Evolutionary conservation across 2,329 filamentous ascomycete species (phyloP).

Genomic region (Fusarium cyanostomum): DNA sequence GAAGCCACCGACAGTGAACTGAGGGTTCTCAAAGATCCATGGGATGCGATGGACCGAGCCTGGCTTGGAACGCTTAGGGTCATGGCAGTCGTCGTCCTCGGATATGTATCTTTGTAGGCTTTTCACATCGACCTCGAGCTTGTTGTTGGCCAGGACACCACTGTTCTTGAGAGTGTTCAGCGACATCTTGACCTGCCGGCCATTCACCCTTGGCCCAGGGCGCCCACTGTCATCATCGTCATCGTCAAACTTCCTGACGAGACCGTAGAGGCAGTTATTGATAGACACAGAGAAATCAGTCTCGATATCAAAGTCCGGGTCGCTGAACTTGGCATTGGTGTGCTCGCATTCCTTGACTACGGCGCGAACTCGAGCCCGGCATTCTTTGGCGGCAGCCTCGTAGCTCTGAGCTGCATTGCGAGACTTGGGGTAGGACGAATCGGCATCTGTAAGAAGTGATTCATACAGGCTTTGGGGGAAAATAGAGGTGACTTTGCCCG

Average conservation of each 20-base stretch:
- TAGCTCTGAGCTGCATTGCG: conserved; percentile 55
- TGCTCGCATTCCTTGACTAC: conserved; percentile 55
- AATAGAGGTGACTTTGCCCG: conserved; percentile 56
- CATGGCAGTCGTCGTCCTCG: conserved; percentile 1
- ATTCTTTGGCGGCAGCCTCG: conserved; percentile 52
- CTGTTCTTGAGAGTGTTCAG: conserved; percentile 23
- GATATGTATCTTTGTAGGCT: conserved; percentile 24
- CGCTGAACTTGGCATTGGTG: conserved; percentile 57
- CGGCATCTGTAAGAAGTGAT: conserved; percentile 36
- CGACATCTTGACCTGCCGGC: conserved; percentile 23
- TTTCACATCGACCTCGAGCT: conserved; percentile 21
- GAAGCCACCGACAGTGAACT: conserved; percentile 53
- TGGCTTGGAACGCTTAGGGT: conserved; percentile 34
- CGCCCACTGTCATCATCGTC: conserved; percentile 16
- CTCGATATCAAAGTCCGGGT: conserved; percentile 57
- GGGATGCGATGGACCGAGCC: conserved; percentile 55
- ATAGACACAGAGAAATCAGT: conserved; percentile 47
- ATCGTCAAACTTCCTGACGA: conserved; percentile 26
- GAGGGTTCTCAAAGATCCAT: conserved; percentile 54
- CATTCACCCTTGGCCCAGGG: neutral
- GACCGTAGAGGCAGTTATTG: conserved; percentile 52
- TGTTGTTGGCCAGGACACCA: conserved; percentile 22
- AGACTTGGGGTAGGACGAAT: conserved; percentile 38
- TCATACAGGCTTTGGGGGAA: conserved; percentile 55
- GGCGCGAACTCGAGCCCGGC: conserved; percentile 51